These are phyloP conservation scores for Acer saccharum DNA, from an alignment of 345 rosid species.

Conservation along the genomic window DNA sequence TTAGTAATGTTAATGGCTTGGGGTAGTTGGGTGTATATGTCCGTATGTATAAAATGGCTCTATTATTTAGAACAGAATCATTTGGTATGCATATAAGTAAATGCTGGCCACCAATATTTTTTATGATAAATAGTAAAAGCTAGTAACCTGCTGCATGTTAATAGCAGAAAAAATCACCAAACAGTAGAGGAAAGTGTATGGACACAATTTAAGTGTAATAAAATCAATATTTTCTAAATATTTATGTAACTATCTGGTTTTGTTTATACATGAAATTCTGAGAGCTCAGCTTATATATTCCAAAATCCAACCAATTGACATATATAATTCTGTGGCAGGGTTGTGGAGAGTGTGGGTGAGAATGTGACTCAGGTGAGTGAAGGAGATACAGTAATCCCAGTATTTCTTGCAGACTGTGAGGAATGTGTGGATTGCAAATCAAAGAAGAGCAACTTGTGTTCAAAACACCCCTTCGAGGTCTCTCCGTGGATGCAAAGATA, in stretches of 20 bases:
- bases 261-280: background rate
- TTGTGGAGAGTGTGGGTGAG: slow-evolving; percentile 88
- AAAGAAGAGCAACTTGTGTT: slow-evolving; percentile 73
- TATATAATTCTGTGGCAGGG: slow-evolving; percentile 33
- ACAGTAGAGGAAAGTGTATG: background rate
- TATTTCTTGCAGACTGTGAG: slow-evolving; percentile 72
- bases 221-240: no score
- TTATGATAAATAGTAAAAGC: background rate
- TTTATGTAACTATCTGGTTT: no score
- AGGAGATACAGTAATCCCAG: slow-evolving; percentile 78
- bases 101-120: no score
- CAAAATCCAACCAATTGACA: background rate
- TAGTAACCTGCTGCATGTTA: background rate
- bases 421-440: slow-evolving; percentile 75
- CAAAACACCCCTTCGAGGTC: slow-evolving; percentile 61
- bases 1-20: no score
- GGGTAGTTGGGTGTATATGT: no score
- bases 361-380: slow-evolving; percentile 51
- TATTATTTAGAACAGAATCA: no score
- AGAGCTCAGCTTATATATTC: background rate
- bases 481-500: slow-evolving; percentile 87
- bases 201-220: background rate
- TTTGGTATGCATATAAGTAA: no score
- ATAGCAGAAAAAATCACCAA: background rate
- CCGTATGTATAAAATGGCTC: no score